Evolutionary conservation across 441 rosid species (phyloP).

Genomic region (Euphorbia neoarborescens): DNA sequence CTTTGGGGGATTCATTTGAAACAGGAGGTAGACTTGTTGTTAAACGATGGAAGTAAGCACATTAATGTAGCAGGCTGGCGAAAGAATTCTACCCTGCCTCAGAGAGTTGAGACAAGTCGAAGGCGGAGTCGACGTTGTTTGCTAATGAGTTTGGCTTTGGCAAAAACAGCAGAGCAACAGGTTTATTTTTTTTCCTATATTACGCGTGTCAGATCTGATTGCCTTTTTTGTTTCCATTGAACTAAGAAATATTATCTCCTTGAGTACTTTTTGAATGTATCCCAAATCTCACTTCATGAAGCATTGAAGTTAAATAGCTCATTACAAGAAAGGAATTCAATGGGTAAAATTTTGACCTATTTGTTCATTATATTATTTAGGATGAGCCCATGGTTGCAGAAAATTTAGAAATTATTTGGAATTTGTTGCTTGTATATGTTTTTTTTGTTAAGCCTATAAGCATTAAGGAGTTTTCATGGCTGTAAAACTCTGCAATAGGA

Average conservation of each 20-base stretch:
- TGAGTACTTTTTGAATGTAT: not conserved
- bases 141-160: slow-evolving; percentile 92
- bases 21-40: slow-evolving; percentile 97
- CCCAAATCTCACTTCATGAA: not conserved
- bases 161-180: slow-evolving; percentile 76
- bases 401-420: not conserved
- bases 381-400: not conserved
- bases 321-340: not conserved
- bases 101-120: slow-evolving; percentile 90
- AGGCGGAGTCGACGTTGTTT: slow-evolving; percentile 96
- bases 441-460: too few species aligned
- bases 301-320: not conserved
- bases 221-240: not conserved
- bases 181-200: slow-evolving; percentile 31
- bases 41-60: slow-evolving; percentile 99
- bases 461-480: not conserved
- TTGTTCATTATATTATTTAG: not conserved
- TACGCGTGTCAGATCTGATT: not conserved
- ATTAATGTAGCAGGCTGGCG: slow-evolving; percentile 92
- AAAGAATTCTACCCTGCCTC: slow-evolving; percentile 65
- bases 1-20: slow-evolving; percentile 25
- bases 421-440: not conserved
- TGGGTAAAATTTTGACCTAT: not conserved
- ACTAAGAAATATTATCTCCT: slow-evolving; percentile 7
- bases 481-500: slow-evolving; percentile 5